A percentile compares a stretch with the other conserved stretches of the same genome.
Evolutionary conservation across 495 filamentous ascomycete genomes (phyloP).

Genomic region (Aspergillus campestris): DNA sequence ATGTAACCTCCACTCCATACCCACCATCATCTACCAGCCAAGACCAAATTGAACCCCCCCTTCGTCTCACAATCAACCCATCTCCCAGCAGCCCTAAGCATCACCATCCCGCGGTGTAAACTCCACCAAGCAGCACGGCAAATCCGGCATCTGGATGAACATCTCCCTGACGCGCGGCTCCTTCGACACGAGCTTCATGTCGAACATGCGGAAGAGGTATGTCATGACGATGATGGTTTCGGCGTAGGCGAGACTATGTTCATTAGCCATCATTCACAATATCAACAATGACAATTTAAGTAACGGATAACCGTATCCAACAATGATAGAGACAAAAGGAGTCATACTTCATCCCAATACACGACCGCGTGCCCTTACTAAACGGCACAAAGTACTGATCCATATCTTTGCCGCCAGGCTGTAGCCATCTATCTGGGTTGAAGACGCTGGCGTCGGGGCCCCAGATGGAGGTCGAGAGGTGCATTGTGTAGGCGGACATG

Average conservation of each 20-base stretch:
- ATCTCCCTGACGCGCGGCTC: no score
- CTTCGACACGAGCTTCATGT: neutral
- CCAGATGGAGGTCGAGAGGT: conserved; percentile 21
- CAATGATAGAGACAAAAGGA: no score
- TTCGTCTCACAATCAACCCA: no score
- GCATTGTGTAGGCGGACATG: conserved; percentile 20
- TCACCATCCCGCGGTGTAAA: no score
- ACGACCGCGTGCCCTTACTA: neutral
- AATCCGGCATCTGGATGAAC: no score
- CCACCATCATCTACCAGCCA: no score
- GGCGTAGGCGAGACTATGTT: neutral
- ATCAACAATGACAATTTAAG: no score
- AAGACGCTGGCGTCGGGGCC: conserved; percentile 16
- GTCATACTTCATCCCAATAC: conserved; percentile 1
- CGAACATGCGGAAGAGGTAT: conserved; percentile 4
- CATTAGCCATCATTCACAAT: neutral
- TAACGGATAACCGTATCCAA: no score
- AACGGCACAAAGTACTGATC: neutral
- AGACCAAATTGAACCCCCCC: no score
- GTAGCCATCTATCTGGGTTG: conserved; percentile 25
- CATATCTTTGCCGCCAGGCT: neutral
- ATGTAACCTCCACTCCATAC: no score
- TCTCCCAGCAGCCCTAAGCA: no score
- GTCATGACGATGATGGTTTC: conserved; percentile 6
- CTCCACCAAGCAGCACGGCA: no score